phyloP scores from a whole-genome alignment of 345 rosid species.

The Erysimum cheiranthoides region DNA sequence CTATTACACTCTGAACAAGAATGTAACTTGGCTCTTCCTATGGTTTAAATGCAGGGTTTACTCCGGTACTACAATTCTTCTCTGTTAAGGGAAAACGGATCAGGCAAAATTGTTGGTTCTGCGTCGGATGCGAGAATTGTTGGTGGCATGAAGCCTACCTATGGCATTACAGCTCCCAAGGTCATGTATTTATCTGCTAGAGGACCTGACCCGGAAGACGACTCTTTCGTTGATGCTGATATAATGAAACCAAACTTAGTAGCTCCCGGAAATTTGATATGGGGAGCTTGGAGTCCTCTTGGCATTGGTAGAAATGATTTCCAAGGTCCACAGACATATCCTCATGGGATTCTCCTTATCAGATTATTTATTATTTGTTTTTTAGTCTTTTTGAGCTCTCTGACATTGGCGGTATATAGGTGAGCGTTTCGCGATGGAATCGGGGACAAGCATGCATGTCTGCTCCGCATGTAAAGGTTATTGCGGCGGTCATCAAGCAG shows the following conservation, averaged over 20 bases:
- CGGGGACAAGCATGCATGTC: slow-evolving; percentile 99
- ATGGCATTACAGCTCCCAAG: slow-evolving; percentile 73
- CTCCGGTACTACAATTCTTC: slow-evolving; percentile 90
- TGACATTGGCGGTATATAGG: slow-evolving; percentile 49
- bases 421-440: slow-evolving; percentile 90
- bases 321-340: slow-evolving; percentile 57
- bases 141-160: slow-evolving; percentile 86
- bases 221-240: slow-evolving; percentile 70
- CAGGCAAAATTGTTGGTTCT: slow-evolving; percentile 58
- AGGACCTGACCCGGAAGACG: slow-evolving; percentile 96
- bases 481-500: slow-evolving; percentile 86
- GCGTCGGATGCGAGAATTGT: slow-evolving; percentile 75
- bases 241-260: slow-evolving; percentile 88
- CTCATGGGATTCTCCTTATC: slow-evolving; percentile 22
- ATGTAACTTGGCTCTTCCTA: slow-evolving; percentile 22
- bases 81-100: slow-evolving; percentile 56
- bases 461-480: slow-evolving; percentile 94
- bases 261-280: slow-evolving; percentile 90
- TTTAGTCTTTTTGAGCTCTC: slow-evolving; percentile 11
- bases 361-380: neutral
- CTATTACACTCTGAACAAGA: slow-evolving; percentile 16
- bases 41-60: slow-evolving; percentile 58
- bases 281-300: slow-evolving; percentile 97
- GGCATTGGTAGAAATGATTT: slow-evolving; percentile 89
- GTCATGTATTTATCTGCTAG: slow-evolving; percentile 95